Evolutionary conservation across 2,329 filamentous ascomycete species (phyloP).

Genomic region (Rutstroemia sp.): DNA sequence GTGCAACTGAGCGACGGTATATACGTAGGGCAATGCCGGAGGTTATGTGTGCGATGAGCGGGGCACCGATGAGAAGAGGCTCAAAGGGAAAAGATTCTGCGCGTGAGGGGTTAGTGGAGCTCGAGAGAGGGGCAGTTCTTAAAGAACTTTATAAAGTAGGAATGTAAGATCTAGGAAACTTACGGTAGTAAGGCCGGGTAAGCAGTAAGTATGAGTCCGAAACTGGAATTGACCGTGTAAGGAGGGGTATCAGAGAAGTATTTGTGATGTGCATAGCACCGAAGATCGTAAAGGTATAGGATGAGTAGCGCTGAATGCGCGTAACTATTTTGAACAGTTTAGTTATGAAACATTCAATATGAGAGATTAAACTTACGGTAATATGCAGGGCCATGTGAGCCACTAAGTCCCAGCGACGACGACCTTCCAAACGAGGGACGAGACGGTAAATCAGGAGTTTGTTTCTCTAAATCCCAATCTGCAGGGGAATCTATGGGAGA

Average conservation of each 20-base stretch:
- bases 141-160: too few relatives aligned
- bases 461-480: conserved; percentile 41
- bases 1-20: conserved; percentile 66
- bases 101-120: conserved; percentile 30
- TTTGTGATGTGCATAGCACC: conserved; percentile 71
- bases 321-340: conserved; percentile 43
- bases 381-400: conserved; percentile 60
- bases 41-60: conserved; percentile 68
- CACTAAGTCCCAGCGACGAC: conserved; percentile 50
- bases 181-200: conserved; percentile 88
- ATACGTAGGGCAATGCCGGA: conserved; percentile 73
- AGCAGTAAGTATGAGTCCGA: conserved; percentile 85
- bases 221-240: conserved; percentile 62
- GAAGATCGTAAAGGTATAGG: conserved; percentile 75
- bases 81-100: conserved; percentile 59
- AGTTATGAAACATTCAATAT: neutral
- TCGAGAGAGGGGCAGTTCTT: neutral
- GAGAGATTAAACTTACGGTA: conserved; percentile 53
- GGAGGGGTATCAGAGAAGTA: conserved; percentile 71
- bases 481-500: conserved; percentile 59
- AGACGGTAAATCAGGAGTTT: conserved; percentile 32
- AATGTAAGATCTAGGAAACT: conserved; percentile 34
- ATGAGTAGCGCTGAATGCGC: conserved; percentile 80
- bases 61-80: conserved; percentile 66
- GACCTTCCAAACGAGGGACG: conserved; percentile 33